phyloP scores from a whole-genome alignment of 2,329 filamentous ascomycete species.

The Colletotrichum navitas region DNA sequence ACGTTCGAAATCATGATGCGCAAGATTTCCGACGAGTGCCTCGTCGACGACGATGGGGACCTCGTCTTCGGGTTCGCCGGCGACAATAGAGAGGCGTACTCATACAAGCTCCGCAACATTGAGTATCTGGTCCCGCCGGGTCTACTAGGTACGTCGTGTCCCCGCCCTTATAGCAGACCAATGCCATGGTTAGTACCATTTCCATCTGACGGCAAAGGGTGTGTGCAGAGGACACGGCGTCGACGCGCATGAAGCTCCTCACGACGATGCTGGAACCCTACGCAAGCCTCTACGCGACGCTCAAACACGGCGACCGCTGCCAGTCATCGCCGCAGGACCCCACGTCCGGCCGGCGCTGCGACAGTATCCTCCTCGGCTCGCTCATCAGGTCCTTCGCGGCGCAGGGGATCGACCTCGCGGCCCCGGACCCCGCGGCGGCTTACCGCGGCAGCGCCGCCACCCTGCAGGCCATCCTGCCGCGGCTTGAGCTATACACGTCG shows the following conservation, averaged over 20 bases:
- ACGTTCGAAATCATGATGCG: conserved; percentile 44
- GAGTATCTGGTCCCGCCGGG: conserved; percentile 19
- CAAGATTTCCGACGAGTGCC: conserved; percentile 46
- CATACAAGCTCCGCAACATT: conserved; percentile 27
- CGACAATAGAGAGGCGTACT: neutral
- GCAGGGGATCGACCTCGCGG: conserved; percentile 17
- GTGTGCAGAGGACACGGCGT: conserved; percentile 5
- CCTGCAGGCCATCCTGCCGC: conserved; percentile 18
- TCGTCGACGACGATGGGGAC: conserved; percentile 22
- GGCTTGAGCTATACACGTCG: conserved; percentile 28
- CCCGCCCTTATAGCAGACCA: neutral
- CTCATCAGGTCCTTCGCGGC: conserved; percentile 30
- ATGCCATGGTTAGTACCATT: neutral
- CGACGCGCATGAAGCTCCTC: conserved; percentile 13
- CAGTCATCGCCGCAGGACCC: conserved; percentile 21
- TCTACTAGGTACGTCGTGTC: conserved; percentile 1
- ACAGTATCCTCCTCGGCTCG: conserved; percentile 36
- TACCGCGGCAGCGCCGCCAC: conserved; percentile 28
- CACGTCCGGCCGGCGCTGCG: conserved; percentile 16
- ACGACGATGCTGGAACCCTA: conserved; percentile 22
- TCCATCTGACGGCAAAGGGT: neutral
- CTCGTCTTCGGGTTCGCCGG: conserved; percentile 28
- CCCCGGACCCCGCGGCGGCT: neutral
- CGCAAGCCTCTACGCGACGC: conserved; percentile 10
- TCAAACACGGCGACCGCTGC: conserved; percentile 21